These are phyloP conservation scores for Abrus precatorius DNA, from an alignment of 306 rosid species.

Conservation along the genomic window DNA sequence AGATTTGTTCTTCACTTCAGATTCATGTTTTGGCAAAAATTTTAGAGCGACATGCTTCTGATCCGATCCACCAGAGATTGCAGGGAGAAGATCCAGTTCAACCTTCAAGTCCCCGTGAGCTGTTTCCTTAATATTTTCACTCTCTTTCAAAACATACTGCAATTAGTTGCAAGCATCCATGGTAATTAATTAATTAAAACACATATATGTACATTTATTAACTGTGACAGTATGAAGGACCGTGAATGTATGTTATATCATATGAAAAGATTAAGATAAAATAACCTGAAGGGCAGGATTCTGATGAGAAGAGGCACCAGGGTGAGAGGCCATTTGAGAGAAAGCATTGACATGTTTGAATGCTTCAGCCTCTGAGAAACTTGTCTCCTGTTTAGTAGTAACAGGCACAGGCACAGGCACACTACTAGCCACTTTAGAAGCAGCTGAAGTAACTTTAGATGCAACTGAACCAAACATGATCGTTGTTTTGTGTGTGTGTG, in stretches of 20 bases:
- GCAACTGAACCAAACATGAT: not conserved
- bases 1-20: not conserved
- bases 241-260: too few species aligned
- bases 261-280: too few species aligned
- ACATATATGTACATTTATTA: too few species aligned
- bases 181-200: not conserved
- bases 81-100: not conserved
- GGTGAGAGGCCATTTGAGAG: not conserved
- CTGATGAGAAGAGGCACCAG: not conserved
- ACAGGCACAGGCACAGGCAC: not conserved
- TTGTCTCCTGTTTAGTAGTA: not conserved
- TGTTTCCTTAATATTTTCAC: not conserved
- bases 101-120: not conserved
- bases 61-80: not conserved
- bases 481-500: too few species aligned
- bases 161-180: not conserved
- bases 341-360: not conserved
- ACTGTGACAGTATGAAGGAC: too few species aligned
- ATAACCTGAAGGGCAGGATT: not conserved
- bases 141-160: conserved; percentile 9
- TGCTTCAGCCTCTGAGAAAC: conserved; percentile 2
- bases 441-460: not conserved
- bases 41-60: not conserved
- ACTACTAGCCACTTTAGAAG: not conserved
- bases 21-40: not conserved